These are phyloP conservation scores for Diaporthe humulicola DNA, from an alignment of 2,329 filamentous ascomycete genomes.

Conservation along the genomic window DNA sequence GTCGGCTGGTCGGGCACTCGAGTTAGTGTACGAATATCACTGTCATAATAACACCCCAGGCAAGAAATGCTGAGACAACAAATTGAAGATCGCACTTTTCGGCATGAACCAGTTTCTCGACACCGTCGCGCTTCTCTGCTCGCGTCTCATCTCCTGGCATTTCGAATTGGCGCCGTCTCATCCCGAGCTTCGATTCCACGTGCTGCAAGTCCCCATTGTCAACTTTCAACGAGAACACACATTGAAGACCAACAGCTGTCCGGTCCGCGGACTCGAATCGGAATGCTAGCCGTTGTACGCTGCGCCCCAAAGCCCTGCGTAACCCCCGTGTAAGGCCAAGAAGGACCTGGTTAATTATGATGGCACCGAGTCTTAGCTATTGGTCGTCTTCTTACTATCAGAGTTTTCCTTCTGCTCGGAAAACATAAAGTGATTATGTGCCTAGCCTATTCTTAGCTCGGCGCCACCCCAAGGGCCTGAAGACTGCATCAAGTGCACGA, in stretches of 20 bases:
- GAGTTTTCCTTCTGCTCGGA: neutral
- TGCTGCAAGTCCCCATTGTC: neutral
- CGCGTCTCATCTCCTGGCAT: neutral
- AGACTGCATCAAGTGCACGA: constrained; percentile 8
- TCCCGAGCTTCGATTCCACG: neutral
- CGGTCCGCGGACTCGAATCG: constrained; percentile 9
- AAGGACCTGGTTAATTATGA: constrained; percentile 13
- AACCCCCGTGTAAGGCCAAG: neutral
- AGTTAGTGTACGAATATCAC: neutral
- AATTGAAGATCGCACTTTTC: constrained; percentile 1
- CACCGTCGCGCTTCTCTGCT: neutral
- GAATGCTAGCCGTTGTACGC: constrained; percentile 6
- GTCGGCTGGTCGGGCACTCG: no score
- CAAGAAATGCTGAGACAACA: constrained; percentile 3
- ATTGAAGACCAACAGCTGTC: neutral
- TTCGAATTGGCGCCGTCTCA: constrained; percentile 4
- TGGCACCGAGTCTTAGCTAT: constrained; percentile 2
- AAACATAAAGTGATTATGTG: neutral
- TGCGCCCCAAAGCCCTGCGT: constrained; percentile 30
- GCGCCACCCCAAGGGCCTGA: neutral
- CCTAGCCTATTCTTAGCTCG: constrained; percentile 20
- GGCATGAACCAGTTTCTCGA: constrained; percentile 5
- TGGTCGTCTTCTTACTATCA: neutral
- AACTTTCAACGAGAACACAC: neutral
- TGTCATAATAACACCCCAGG: constrained; percentile 6